Conservation (phyloP, 768 basidiomycete species). For the Lactarius sanguifluus region DNA sequence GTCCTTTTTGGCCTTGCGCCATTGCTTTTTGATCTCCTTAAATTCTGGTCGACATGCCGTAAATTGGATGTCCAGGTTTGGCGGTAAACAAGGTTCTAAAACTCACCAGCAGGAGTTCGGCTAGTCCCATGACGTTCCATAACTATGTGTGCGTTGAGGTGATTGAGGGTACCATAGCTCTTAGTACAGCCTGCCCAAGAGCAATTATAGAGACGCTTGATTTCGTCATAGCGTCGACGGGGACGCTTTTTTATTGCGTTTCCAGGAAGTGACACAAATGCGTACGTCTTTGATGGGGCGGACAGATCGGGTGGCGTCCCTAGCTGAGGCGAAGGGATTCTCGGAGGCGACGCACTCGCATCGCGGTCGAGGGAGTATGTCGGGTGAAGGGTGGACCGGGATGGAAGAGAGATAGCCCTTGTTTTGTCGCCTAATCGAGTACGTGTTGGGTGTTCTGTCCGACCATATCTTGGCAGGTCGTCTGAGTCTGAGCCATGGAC, state of each 20-base stretch:
- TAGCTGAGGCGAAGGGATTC: too few species aligned
- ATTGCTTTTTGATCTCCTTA: conserved; percentile 94
- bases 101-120: conserved; percentile 83
- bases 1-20: conserved; percentile 93
- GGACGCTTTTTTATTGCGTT: conserved; percentile 81
- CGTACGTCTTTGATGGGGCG: conserved; percentile 58
- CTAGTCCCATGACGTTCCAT: conserved; percentile 96
- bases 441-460: too few species aligned
- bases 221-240: conserved; percentile 89
- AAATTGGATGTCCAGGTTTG: conserved; percentile 24
- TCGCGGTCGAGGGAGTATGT: too few species aligned
- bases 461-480: too few species aligned
- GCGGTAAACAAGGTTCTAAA: conserved; percentile 11
- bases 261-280: conserved; percentile 78
- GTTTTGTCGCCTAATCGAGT: too few species aligned
- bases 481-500: too few species aligned
- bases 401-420: too few species aligned
- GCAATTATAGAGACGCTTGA: conserved; percentile 90
- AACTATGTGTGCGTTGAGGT: conserved; percentile 96
- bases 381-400: too few species aligned
- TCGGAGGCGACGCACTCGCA: too few species aligned
- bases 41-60: conserved; percentile 63
- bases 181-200: conserved; percentile 61
- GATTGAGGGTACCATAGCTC: conserved; percentile 92
- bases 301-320: conserved; percentile 17